These are phyloP conservation scores for Mytilinidion resinicola DNA, from an alignment of 495 filamentous ascomycete species.

Conservation along the genomic window DNA sequence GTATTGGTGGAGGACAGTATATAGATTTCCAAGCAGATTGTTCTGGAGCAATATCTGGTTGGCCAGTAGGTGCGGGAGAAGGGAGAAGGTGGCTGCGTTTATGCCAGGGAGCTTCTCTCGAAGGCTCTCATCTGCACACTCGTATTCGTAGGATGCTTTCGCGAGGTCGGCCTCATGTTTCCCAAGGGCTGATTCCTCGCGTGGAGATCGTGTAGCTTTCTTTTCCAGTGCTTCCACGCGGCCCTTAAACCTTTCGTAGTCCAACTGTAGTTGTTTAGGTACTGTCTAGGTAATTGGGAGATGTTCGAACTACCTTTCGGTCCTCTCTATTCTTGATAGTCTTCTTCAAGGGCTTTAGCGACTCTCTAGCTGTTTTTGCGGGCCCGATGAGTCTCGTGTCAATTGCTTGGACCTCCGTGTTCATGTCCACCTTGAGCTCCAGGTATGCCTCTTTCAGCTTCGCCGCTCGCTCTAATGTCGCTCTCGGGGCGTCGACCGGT, in stretches of 20 bases:
- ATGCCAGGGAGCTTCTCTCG: constrained; percentile 69
- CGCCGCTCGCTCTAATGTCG: constrained; percentile 59
- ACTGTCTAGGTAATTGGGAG: neutral
- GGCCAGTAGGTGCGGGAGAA: constrained; percentile 70
- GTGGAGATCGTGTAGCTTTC: constrained; percentile 64
- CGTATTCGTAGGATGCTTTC: constrained; percentile 67
- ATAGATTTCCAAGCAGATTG: constrained; percentile 72
- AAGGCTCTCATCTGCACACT: constrained; percentile 74
- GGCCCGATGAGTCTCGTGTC: constrained; percentile 69
- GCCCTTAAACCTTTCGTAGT: constrained; percentile 77
- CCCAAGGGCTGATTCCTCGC: constrained; percentile 68
- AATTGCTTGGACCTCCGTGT: constrained; percentile 66
- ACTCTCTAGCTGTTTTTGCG: constrained; percentile 63
- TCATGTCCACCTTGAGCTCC: constrained; percentile 68
- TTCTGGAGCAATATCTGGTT: constrained; percentile 78
- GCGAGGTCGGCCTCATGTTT: constrained; percentile 76
- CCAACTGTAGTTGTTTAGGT: constrained; percentile 46
- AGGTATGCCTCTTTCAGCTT: constrained; percentile 63
- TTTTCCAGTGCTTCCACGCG: constrained; percentile 63
- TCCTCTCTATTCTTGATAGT: constrained; percentile 89
- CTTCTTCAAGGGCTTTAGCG: constrained; percentile 71
- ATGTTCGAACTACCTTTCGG: constrained; percentile 54
- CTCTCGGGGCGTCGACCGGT: constrained; percentile 56
- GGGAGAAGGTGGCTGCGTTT: constrained; percentile 64
- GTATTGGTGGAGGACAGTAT: constrained; percentile 76